phyloP scores from a whole-genome alignment of 2,329 filamentous ascomycete genomes.

The Claviceps lovelessii region DNA sequence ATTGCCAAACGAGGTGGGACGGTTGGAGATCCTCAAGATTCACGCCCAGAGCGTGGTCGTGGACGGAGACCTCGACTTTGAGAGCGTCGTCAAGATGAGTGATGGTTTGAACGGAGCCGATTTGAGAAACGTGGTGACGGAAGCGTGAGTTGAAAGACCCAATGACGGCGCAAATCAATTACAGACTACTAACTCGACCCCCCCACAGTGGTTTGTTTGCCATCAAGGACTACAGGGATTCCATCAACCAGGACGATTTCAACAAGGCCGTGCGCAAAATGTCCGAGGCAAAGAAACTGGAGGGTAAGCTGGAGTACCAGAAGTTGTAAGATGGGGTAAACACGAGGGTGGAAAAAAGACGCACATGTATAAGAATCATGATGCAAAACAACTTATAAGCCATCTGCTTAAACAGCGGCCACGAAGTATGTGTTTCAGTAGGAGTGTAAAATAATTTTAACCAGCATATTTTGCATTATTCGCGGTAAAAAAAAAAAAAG shows the following conservation, averaged over 20 bases:
- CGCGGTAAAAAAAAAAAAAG: background rate
- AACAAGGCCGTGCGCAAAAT: constrained; percentile 98
- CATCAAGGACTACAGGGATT: constrained; percentile 94
- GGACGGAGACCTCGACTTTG: constrained; percentile 94
- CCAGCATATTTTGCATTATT: background rate
- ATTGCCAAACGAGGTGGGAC: constrained; percentile 88
- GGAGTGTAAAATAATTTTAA: background rate
- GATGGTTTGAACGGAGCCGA: constrained; percentile 96
- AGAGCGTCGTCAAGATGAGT: constrained; percentile 99
- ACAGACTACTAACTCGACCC: background rate
- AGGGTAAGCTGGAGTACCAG: constrained; percentile 96
- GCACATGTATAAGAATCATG: no score
- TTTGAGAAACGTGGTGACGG: constrained; percentile 92
- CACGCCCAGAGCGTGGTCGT: constrained; percentile 74
- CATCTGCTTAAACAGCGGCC: background rate
- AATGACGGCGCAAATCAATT: background rate
- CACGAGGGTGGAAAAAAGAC: background rate
- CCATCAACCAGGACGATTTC: constrained; percentile 96
- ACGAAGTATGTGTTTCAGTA: background rate
- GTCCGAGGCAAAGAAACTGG: constrained; percentile 92
- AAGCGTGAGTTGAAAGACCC: constrained; percentile 61
- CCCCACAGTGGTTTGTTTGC: constrained; percentile 68
- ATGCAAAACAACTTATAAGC: background rate
- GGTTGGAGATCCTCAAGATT: constrained; percentile 96
- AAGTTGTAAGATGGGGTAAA: constrained; percentile 50